Evolutionary conservation across 164 flowering plant species (phyloP).

Genomic region (Vitis rotundifolia): DNA sequence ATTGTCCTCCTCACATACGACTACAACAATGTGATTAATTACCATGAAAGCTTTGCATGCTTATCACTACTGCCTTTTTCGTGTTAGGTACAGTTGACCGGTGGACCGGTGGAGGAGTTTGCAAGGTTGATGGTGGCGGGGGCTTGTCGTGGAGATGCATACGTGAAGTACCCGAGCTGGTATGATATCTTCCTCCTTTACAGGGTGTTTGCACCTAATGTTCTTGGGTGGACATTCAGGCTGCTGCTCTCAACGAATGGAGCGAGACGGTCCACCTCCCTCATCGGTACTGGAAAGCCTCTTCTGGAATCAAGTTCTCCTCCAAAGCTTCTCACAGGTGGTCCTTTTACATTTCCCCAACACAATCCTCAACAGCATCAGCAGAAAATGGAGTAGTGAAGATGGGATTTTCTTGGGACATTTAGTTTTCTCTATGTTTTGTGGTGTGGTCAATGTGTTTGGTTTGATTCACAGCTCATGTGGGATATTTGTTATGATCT

Average conservation of each 20-base stretch:
- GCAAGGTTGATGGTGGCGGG: conserved; percentile 72
- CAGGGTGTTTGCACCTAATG: conserved; percentile 71
- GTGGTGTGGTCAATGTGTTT: background rate
- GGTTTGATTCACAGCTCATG: no score
- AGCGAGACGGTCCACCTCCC: conserved; percentile 34
- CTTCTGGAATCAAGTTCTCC: conserved; percentile 27
- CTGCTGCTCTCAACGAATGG: conserved; percentile 47
- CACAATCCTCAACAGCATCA: conserved; percentile 22
- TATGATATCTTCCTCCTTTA: conserved; percentile 72
- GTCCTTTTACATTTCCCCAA: conserved; percentile 29
- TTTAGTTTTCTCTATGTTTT: background rate
- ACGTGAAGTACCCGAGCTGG: conserved; percentile 85
- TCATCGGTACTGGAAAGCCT: conserved; percentile 45
- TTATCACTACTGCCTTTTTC: background rate
- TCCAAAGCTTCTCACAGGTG: conserved; percentile 23
- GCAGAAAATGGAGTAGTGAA: conserved; percentile 26
- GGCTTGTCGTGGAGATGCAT: conserved; percentile 79
- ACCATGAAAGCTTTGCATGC: no score
- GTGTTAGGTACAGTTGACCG: conserved; percentile 51
- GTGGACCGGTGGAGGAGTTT: conserved; percentile 62
- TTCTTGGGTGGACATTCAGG: conserved; percentile 74
- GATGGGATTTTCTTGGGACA: background rate
- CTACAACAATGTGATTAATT: no score
- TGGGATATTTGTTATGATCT: no score
- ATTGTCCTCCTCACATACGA: no score